Base-by-base conservation (phyloP, 2,329 filamentous ascomycete species). In the Xylariaceae sp. region DNA sequence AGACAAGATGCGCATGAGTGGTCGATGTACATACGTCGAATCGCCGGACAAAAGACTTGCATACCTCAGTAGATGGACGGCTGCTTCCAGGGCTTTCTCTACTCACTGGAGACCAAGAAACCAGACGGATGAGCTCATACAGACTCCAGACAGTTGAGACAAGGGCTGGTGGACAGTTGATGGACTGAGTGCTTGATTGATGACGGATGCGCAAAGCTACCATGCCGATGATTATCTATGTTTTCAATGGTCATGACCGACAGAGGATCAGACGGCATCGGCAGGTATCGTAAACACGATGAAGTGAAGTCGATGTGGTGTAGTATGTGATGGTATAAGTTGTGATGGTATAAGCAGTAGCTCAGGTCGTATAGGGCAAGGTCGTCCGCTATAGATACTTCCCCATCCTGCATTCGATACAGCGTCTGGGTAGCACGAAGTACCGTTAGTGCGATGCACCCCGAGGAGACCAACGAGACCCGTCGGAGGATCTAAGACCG, bases 1-100 rank as follows among this genome's bases (percentile, higher is more conserved):
- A 54, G 42, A 55, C 61, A 45, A 55, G 11, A 18, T 48, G 56
- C 13, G 50, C 51, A 39, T 11, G 23, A 53, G 53, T 44, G 45
- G 51, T 53, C 39, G 50, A 39, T 34, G 49, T 55, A 51, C 17
- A 44, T 55, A 51, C 17, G 35, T 50, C 47, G 54, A 53, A 15
- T 45, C 45, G 47, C 15, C 47, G 39, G 53, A 42, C 30, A 49
- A 55, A 51, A 48, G 10, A 18, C 10, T 9, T 30, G 23, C 49
- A 30, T 51, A 15, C 49, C 49, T 51, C 49, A 7, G 23, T 42
- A 42, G 37, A 30, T 34, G 5, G 48, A 30, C 18, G 48, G 8
- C 37, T 30, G 48, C 30, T 10, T 51, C 18, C 9, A 9, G 11
- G 23, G 23, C 23, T 35, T 30, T 34, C 49, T 23, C 49, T 49